Evolutionary conservation across 2,329 filamentous ascomycete species (phyloP).

Genomic region (Fusarium foetens): DNA sequence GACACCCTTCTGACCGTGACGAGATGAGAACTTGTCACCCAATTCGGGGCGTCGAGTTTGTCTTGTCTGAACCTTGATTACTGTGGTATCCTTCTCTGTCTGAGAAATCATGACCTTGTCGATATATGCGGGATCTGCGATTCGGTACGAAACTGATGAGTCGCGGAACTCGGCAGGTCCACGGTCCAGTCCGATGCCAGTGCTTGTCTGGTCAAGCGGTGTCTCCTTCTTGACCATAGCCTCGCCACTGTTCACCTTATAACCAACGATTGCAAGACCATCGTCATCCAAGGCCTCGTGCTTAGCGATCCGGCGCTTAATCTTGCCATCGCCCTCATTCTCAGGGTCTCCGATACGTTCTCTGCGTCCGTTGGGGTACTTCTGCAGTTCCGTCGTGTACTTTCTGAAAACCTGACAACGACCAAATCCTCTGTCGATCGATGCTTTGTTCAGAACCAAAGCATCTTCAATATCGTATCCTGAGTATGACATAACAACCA

Average conservation of each 20-base stretch:
- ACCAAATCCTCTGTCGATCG: constrained; percentile 92
- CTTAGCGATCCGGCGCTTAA: constrained; percentile 70
- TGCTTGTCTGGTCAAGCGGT: constrained; percentile 80
- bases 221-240: constrained; percentile 91
- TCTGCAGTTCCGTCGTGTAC: constrained; percentile 85
- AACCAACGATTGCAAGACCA: constrained; percentile 87
- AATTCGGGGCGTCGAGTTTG: constrained; percentile 95
- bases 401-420: constrained; percentile 99
- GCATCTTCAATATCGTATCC: constrained; percentile 99
- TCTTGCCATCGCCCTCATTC: constrained; percentile 68
- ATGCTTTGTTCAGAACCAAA: constrained; percentile 95
- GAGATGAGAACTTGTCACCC: constrained; percentile 98
- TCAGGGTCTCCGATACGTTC: constrained; percentile 71
- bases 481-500: constrained; percentile 99
- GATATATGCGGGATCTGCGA: constrained; percentile 86
- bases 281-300: constrained; percentile 83
- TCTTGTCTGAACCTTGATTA: constrained; percentile 95
- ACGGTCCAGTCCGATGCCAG: constrained; percentile 74
- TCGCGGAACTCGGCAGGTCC: constrained; percentile 73
- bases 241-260: constrained; percentile 80
- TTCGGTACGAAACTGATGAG: constrained; percentile 79
- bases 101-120: constrained; percentile 96
- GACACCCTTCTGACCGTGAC: constrained; percentile 98
- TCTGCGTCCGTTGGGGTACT: constrained; percentile 83
- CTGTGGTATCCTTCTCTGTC: constrained; percentile 84